Conservation (phyloP, 2,329 filamentous ascomycete genomes). For the Penicillium oxalicum region DNA sequence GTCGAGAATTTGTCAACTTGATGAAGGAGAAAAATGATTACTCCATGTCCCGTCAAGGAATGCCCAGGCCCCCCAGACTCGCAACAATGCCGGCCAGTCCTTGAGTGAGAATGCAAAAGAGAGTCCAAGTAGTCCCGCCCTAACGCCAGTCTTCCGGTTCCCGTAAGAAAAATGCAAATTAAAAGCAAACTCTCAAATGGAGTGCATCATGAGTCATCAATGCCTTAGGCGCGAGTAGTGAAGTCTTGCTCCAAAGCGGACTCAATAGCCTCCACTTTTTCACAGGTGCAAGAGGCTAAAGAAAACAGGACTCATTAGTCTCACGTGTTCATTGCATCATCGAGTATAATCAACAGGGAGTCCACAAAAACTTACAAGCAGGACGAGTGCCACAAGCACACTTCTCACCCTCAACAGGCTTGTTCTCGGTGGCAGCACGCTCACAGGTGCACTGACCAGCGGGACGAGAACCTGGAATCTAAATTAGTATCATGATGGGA, state of each 20-base stretch:
- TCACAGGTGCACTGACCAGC: conserved; percentile 79
- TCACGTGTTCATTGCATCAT: no score
- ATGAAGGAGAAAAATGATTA: no score
- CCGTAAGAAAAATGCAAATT: conserved; percentile 11
- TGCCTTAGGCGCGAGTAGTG: conserved; percentile 55
- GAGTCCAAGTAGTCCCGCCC: background rate
- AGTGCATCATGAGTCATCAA: conserved; percentile 1
- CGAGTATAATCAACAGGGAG: background rate
- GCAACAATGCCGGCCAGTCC: no score
- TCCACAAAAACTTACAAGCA: conserved; percentile 49
- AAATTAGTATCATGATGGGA: conserved; percentile 3
- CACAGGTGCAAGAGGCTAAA: conserved; percentile 70
- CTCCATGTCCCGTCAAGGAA: no score
- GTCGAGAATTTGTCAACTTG: no score
- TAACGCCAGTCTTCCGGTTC: conserved; percentile 6
- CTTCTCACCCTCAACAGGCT: conserved; percentile 51
- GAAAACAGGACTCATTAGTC: background rate
- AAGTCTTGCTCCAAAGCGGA: conserved; percentile 75
- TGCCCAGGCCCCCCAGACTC: no score
- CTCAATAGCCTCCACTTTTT: conserved; percentile 61
- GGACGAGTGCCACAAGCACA: conserved; percentile 75
- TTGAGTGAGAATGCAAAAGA: background rate
- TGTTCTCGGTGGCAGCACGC: conserved; percentile 64
- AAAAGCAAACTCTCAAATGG: conserved; percentile 8
- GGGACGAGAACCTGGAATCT: conserved; percentile 56